Percentiles rank a stretch among this genome's conserved stretches.
Evolutionary conservation across 169 alveolate genomes (phyloP).

Genomic region (Plasmodium billcollinsi): DNA sequence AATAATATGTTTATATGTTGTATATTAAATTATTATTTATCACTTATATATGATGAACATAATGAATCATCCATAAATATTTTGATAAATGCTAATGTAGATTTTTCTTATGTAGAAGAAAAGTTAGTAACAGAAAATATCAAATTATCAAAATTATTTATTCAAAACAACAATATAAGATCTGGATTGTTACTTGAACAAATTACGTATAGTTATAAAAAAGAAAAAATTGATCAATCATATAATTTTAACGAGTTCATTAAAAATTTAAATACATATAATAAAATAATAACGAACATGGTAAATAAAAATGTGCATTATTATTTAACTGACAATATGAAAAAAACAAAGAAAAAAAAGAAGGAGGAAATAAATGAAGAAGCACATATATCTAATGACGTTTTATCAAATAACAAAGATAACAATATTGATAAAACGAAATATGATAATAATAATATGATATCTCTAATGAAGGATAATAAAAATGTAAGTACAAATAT

Average conservation of each 20-base stretch:
- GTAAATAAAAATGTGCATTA: conserved; percentile 4
- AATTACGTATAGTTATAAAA: conserved; percentile 59
- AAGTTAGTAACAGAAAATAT: conserved; percentile 6
- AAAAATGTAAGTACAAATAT: neutral
- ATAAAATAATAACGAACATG: conserved; percentile 6
- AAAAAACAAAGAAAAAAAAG: conserved; percentile 1
- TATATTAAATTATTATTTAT: conserved; percentile 39
- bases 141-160: conserved; percentile 6
- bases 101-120: conserved; percentile 43
- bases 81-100: conserved; percentile 42
- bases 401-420: neutral
- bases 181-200: conserved; percentile 52
- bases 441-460: neutral
- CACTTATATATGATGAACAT: conserved; percentile 29
- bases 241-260: neutral
- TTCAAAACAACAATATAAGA: conserved; percentile 54
- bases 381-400: neutral
- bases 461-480: neutral
- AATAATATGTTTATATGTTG: conserved; percentile 61
- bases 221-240: conserved; percentile 7
- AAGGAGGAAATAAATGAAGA: neutral
- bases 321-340: neutral
- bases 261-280: neutral
- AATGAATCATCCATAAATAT: conserved; percentile 31
- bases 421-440: neutral